Conservation (phyloP, 2,329 filamentous ascomycete species). For the Neofusicoccum laricinum region DNA sequence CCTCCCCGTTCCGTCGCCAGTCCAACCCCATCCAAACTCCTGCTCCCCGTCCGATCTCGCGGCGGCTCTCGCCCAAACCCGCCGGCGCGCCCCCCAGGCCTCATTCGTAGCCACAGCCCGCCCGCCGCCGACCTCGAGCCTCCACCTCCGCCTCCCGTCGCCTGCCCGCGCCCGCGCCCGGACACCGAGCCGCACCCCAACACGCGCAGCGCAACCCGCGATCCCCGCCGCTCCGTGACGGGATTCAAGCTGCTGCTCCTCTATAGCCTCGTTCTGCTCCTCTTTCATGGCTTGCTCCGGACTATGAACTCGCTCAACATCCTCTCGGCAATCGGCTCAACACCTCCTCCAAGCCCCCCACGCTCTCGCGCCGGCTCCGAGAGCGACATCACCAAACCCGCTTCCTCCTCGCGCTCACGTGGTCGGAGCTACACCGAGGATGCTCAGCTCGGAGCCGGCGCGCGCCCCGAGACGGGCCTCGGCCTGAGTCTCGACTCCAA, state of each 20-base stretch:
- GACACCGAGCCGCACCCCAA: not conserved
- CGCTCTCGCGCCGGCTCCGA: slow-evolving; percentile 56
- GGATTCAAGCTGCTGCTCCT: slow-evolving; percentile 11
- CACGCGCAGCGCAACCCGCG: not conserved
- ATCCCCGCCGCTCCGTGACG: slow-evolving; percentile 4
- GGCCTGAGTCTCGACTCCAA: not conserved
- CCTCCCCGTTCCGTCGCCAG: slow-evolving; percentile 2
- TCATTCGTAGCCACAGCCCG: not conserved
- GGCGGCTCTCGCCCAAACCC: slow-evolving; percentile 10
- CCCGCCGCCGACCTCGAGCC: not conserved
- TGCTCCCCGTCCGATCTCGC: not conserved
- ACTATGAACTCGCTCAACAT: slow-evolving; percentile 97
- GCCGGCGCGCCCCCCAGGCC: slow-evolving; percentile 2
- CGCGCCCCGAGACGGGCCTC: not conserved
- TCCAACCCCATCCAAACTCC: not conserved
- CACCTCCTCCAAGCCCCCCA: slow-evolving; percentile 48
- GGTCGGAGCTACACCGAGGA: slow-evolving; percentile 10
- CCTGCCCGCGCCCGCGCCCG: not conserved
- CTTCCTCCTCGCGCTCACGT: slow-evolving; percentile 24
- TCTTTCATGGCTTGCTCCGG: slow-evolving; percentile 48
- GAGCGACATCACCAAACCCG: slow-evolving; percentile 40
- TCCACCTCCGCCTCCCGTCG: not conserved
- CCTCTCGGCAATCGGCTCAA: slow-evolving; percentile 70
- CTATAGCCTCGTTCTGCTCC: slow-evolving; percentile 16
- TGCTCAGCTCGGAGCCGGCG: not conserved